Conservation (phyloP, 768 basidiomycete species). For the Lactarius pseudohatsudake region DNA sequence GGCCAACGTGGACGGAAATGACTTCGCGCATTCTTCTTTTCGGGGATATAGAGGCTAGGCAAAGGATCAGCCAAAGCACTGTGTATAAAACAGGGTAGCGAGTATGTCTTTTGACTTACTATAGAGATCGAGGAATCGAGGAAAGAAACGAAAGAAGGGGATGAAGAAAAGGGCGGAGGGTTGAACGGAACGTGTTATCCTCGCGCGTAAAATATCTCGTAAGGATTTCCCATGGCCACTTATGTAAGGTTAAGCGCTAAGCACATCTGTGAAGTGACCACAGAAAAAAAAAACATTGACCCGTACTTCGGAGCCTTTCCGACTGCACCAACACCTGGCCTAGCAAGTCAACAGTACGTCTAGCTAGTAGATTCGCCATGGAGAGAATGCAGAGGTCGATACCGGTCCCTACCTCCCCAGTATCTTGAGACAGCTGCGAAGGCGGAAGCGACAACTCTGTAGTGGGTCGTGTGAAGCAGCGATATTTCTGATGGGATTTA, state of each 20-base stretch:
- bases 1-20: constrained; percentile 97
- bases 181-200: constrained; percentile 33
- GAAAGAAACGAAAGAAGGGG: constrained; percentile 38
- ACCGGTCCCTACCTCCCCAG: too few relatives aligned
- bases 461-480: too few relatives aligned
- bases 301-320: too few relatives aligned
- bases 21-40: constrained; percentile 81
- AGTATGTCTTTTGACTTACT: constrained; percentile 22
- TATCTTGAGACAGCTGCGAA: too few relatives aligned
- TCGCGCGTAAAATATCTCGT: constrained; percentile 23
- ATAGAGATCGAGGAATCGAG: constrained; percentile 32
- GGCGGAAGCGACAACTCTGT: too few relatives aligned
- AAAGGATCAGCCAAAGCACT: neutral
- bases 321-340: neutral
- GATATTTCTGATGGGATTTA: too few relatives aligned
- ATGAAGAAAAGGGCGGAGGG: constrained; percentile 41
- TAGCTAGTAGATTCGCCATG: neutral
- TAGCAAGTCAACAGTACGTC: neutral
- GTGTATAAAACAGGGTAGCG: constrained; percentile 21
- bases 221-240: constrained; percentile 19
- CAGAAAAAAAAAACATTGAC: neutral
- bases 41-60: constrained; percentile 21
- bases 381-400: too few relatives aligned
- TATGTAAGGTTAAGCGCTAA: constrained; percentile 4
- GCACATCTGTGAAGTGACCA: neutral